These are phyloP conservation scores for Excoecaria cochinchinensis DNA, from an alignment of 345 rosid species.

Conservation along the genomic window DNA sequence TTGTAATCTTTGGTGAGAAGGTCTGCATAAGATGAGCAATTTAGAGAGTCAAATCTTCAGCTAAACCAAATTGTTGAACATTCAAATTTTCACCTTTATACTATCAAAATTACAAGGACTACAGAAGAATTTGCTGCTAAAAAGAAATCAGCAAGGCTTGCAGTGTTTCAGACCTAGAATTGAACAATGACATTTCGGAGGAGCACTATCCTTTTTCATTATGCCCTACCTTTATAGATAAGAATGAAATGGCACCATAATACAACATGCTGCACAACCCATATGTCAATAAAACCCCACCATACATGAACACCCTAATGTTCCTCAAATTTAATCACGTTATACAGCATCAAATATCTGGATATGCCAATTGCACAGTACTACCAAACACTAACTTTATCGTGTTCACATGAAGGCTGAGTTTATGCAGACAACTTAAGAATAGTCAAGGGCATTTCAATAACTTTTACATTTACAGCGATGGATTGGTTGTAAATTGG, in stretches of 20 bases:
- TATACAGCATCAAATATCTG: background rate
- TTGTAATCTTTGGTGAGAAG: conserved; percentile 68
- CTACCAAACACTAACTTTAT: background rate
- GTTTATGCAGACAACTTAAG: background rate
- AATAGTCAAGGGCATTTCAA: background rate
- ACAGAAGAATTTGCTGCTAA: background rate
- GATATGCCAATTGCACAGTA: background rate
- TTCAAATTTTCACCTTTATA: background rate
- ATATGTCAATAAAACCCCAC: background rate
- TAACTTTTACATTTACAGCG: background rate
- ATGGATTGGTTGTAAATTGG: background rate
- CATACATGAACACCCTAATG: background rate
- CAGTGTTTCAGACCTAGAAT: background rate
- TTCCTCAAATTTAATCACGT: background rate
- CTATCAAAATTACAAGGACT: background rate
- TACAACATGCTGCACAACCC: background rate
- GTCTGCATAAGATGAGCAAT: conserved; percentile 45
- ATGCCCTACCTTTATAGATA: background rate
- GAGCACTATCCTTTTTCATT: background rate
- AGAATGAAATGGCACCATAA: no score
- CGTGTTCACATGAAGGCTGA: background rate
- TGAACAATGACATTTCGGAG: background rate
- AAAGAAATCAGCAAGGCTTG: background rate
- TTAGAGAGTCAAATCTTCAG: conserved; percentile 8
- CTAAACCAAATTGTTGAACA: background rate